Base-by-base conservation (phyloP, 345 rosid species). In the Populus simonii region DNA sequence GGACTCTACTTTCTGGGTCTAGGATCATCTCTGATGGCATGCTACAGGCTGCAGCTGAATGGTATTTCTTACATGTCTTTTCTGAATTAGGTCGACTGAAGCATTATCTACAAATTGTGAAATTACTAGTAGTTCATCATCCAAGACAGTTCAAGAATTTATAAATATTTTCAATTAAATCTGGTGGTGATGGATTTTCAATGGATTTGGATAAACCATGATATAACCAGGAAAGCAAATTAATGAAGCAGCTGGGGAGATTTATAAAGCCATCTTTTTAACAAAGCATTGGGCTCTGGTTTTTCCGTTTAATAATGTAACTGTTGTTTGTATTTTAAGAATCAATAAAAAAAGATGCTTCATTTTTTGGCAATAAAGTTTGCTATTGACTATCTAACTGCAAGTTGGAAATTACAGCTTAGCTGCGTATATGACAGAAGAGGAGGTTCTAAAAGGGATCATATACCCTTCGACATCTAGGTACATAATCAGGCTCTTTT, bases 41-140 rank as follows among this genome's bases (percentile, higher is more conserved):
- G 99, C 94, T 96, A 81, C 99, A 93, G 87, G 99, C 97, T 35
- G 99, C 99, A 77, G 92, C 97, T 13, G 98, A 93, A 85, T 90
- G 98, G 99, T 96, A 87, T 66, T 67, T 71, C 47, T 75, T 69
- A 72, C 79, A 63, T 80, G 20, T 66, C 55, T 61, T 66, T 36
- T 72, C 43, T 55, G 36, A 23, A 76, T 18, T 25, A 66, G 55
- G 25, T 20, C 8, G 12, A 10, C 13, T 68, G 27, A n/a, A 57
- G 63, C 27, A 57, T n/a, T n/a, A n/a, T 57, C 63, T 57, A 57
- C 29, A 57, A 57, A 3, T 57, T 57, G 29, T 57, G 63, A 57
- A 57, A 57, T n/a, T 57, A 22, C 25, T n/a, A 57, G 4, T n/a
- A 57, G 63, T 3, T 75, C 8, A 47, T 33, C 33, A 76, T 35